phyloP scores from a whole-genome alignment of 73 alveolate genomes.

The Tetrahymena thermophila region DNA sequence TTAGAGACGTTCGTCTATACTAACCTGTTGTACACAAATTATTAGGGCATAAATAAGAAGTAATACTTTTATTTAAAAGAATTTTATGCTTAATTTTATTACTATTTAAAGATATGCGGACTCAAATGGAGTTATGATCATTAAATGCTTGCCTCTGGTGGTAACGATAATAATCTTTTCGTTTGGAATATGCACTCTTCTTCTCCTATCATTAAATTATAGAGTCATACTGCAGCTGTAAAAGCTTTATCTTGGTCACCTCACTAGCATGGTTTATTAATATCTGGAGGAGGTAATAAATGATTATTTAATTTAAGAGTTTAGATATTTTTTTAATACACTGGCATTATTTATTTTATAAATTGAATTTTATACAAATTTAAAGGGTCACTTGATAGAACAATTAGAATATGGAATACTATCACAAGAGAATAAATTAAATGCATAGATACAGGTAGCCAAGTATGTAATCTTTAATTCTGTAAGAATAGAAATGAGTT shows the following conservation, averaged over 20 bases:
- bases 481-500: constrained; percentile 83
- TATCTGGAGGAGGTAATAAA: constrained; percentile 89
- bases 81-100: neutral
- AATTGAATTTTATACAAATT: neutral
- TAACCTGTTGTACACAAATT: neutral
- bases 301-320: no score
- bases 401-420: constrained; percentile 91
- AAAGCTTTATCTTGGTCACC: constrained; percentile 97
- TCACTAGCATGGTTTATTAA: constrained; percentile 78
- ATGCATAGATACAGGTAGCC: constrained; percentile 85
- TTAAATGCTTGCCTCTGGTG: constrained; percentile 94
- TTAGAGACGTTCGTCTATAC: constrained; percentile 58
- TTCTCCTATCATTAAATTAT: constrained; percentile 48
- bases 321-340: no score
- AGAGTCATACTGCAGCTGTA: constrained; percentile 91
- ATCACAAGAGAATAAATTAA: constrained; percentile 58
- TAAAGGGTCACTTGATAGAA: constrained; percentile 78
- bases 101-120: constrained; percentile 86
- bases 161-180: constrained; percentile 95
- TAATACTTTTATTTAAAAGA: neutral
- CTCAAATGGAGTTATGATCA: constrained; percentile 87
- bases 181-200: constrained; percentile 85
- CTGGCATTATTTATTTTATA: no score
- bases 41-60: constrained; percentile 33
- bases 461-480: constrained; percentile 89